Evolutionary conservation across 116 monocot species (phyloP).

Genomic region (Trichopus zeylanicus): DNA sequence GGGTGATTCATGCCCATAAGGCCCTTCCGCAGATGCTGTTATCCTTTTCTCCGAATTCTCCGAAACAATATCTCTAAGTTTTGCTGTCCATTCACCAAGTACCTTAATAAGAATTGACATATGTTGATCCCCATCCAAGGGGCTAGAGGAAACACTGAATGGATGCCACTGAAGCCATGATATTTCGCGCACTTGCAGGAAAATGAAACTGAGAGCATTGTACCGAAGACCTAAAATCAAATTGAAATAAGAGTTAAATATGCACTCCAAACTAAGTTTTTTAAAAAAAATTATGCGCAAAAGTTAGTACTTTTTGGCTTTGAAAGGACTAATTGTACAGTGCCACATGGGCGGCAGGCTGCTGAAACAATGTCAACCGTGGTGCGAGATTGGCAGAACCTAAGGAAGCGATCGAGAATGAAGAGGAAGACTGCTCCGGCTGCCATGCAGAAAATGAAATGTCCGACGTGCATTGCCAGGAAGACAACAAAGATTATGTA

Average conservation of each 20-base stretch:
- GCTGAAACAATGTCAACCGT: slow-evolving; percentile 41
- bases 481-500: slow-evolving; percentile 60
- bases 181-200: slow-evolving; percentile 72
- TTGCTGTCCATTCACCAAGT: slow-evolving; percentile 77
- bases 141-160: slow-evolving; percentile 93
- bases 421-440: slow-evolving; percentile 60
- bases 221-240: slow-evolving; percentile 45
- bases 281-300: too few relatives aligned
- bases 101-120: slow-evolving; percentile 83
- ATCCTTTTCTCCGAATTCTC: slow-evolving; percentile 15
- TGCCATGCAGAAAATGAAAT: slow-evolving; percentile 23
- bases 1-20: slow-evolving; percentile 84
- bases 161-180: slow-evolving; percentile 96
- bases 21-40: slow-evolving; percentile 86
- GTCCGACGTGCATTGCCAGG: slow-evolving; percentile 48
- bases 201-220: slow-evolving; percentile 84
- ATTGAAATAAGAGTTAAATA: neutral
- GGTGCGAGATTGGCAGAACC: slow-evolving; percentile 53
- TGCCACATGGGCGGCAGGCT: slow-evolving; percentile 75
- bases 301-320: slow-evolving; percentile 61
- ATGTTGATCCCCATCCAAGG: slow-evolving; percentile 68
- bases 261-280: too few relatives aligned
- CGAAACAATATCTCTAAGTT: slow-evolving; percentile 35
- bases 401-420: slow-evolving; percentile 53
- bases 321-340: slow-evolving; percentile 64